Conservation (phyloP, 371 early-diverging fungal genomes). For the Entomophthora muscae region DNA sequence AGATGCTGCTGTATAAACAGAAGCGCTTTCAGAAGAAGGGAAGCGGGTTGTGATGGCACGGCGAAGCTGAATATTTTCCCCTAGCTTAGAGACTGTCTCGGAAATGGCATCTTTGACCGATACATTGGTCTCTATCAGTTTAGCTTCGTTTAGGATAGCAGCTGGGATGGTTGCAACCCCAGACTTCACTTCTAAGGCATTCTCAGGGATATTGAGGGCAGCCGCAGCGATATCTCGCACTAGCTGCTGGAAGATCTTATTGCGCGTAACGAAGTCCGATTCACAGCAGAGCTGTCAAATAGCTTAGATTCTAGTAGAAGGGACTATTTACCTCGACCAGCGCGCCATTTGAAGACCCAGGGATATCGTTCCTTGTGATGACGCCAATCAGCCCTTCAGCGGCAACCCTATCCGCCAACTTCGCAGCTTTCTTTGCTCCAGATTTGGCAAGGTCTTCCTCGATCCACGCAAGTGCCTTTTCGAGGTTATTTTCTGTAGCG, state of each 20-base stretch:
- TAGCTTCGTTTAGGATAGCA: slow-evolving; percentile 21
- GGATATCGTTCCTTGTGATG: slow-evolving; percentile 21
- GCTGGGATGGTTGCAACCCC: slow-evolving; percentile 9
- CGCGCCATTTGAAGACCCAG: slow-evolving; percentile 23
- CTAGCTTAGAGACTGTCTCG: slow-evolving; percentile 63
- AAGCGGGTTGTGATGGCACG: slow-evolving; percentile 27
- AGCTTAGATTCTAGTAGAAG: neutral
- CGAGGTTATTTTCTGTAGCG: slow-evolving; percentile 50
- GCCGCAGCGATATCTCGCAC: slow-evolving; percentile 51
- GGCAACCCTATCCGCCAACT: slow-evolving; percentile 38
- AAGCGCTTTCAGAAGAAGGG: neutral
- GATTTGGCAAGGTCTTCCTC: slow-evolving; percentile 41
- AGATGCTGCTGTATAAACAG: slow-evolving; percentile 29
- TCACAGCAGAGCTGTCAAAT: slow-evolving; percentile 67
- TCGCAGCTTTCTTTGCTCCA: slow-evolving; percentile 61
- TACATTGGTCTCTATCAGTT: slow-evolving; percentile 14
- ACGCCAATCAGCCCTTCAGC: slow-evolving; percentile 58
- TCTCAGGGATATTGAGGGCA: slow-evolving; percentile 15
- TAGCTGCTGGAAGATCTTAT: slow-evolving; percentile 56
- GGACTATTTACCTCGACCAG: slow-evolving; percentile 35
- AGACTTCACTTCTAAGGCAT: slow-evolving; percentile 2
- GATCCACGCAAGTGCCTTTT: slow-evolving; percentile 67
- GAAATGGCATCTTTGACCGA: slow-evolving; percentile 44
- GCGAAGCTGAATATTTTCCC: slow-evolving; percentile 72
- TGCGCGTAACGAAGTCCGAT: slow-evolving; percentile 86